Conservation (phyloP, 768 basidiomycete genomes). For the Phaffia tasmanica region DNA sequence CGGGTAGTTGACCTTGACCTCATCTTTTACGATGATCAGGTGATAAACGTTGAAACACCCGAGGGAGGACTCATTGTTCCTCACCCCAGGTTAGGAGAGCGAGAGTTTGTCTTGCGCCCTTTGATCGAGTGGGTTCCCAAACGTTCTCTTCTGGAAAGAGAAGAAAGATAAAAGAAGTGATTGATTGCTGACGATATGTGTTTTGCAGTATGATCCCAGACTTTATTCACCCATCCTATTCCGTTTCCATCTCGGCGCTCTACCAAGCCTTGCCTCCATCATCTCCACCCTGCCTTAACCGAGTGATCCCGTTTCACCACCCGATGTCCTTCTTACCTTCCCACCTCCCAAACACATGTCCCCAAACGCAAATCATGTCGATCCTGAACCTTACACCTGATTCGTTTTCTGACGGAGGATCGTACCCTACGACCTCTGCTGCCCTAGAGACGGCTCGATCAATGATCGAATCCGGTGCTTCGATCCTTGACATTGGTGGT, state of each 20-base stretch:
- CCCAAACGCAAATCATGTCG: slow-evolving; percentile 63
- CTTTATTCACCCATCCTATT: slow-evolving; percentile 12
- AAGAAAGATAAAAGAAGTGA: neutral
- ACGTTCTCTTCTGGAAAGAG: neutral
- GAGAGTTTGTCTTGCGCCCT: slow-evolving; percentile 87
- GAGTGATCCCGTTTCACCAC: slow-evolving; percentile 31
- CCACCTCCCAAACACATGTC: slow-evolving; percentile 10
- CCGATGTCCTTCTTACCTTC: slow-evolving; percentile 26
- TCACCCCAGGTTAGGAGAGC: slow-evolving; percentile 65
- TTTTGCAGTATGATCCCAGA: slow-evolving; percentile 57
- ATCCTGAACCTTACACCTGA: slow-evolving; percentile 90
- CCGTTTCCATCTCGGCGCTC: slow-evolving; percentile 28
- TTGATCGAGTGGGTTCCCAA: slow-evolving; percentile 59
- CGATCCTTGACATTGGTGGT: slow-evolving; percentile 85
- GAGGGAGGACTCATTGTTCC: slow-evolving; percentile 68
- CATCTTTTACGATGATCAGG: slow-evolving; percentile 54
- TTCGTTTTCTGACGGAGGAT: slow-evolving; percentile 78
- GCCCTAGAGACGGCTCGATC: slow-evolving; percentile 11
- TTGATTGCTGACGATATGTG: neutral
- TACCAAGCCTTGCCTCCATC: slow-evolving; percentile 25
- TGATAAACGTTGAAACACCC: slow-evolving; percentile 49
- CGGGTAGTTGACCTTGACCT: slow-evolving; percentile 84
- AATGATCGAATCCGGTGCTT: slow-evolving; percentile 45
- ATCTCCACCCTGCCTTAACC: slow-evolving; percentile 16
- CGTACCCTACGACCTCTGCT: slow-evolving; percentile 5